These are phyloP conservation scores for Cadophora gregata DNA, from an alignment of 2,329 filamentous ascomycete genomes.

Conservation along the genomic window DNA sequence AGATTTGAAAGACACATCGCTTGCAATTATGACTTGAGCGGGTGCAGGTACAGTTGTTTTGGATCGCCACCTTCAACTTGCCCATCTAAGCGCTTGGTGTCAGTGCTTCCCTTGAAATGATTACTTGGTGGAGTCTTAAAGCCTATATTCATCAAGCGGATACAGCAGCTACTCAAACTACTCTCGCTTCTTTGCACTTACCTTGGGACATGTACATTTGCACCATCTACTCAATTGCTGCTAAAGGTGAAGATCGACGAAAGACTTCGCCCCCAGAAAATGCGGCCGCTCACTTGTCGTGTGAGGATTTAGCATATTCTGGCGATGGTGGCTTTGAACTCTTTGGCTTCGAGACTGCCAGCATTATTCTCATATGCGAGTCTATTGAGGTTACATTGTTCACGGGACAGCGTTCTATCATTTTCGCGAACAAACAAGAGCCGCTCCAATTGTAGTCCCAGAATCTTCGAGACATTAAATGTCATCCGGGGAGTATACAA, in stretches of 20 bases:
- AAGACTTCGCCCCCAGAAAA: neutral
- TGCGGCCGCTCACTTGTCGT: neutral
- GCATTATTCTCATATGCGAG: neutral
- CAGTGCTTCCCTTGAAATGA: neutral
- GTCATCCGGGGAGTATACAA: neutral
- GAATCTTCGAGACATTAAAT: neutral
- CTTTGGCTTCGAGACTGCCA: neutral
- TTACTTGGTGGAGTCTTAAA: neutral
- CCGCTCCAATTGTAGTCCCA: neutral
- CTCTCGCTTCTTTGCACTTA: neutral
- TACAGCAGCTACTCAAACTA: neutral
- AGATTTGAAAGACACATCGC: neutral
- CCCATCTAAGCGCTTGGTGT: neutral
- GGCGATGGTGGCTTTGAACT: neutral
- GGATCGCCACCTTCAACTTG: neutral
- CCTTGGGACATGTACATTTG: neutral
- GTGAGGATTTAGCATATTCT: neutral
- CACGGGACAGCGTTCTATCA: neutral
- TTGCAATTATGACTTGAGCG: neutral
- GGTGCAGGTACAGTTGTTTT: neutral
- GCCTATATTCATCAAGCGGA: neutral
- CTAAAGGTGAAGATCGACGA: neutral
- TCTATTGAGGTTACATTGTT: neutral
- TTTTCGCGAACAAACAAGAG: neutral
- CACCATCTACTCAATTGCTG: neutral